Conservation (phyloP, 129 eudicot genomes). For the Deinandra increscens region DNA sequence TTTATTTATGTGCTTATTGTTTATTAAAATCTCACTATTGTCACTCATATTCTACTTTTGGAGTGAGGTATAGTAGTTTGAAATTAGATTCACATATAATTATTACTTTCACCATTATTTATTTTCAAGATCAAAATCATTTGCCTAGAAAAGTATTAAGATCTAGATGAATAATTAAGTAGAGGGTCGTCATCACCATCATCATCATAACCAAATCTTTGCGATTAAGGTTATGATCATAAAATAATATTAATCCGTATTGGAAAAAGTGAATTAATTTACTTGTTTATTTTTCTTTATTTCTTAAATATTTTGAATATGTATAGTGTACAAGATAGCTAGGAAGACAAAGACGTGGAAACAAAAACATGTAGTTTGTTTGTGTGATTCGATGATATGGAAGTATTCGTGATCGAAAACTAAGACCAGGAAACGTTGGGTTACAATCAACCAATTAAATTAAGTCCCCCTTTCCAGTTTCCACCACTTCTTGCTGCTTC, state of each 20-base stretch:
- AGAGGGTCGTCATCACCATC: slow-evolving; percentile 24
- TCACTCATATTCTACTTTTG: too few species aligned
- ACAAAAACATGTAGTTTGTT: slow-evolving; percentile 34
- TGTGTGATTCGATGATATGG: slow-evolving; percentile 54
- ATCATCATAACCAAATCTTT: slow-evolving; percentile 34
- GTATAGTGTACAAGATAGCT: slow-evolving; percentile 22
- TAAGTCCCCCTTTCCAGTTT: slow-evolving; percentile 29
- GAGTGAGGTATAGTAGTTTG: too few species aligned
- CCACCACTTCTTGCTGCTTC: slow-evolving; percentile 20
- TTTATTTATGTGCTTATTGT: background rate
- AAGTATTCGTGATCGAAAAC: slow-evolving; percentile 35
- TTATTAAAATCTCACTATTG: too few species aligned
- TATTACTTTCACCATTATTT: slow-evolving; percentile 23
- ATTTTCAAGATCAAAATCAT: slow-evolving; percentile 33
- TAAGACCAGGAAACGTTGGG: slow-evolving; percentile 30
- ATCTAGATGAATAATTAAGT: slow-evolving; percentile 20
- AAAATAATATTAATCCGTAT: slow-evolving; percentile 14
- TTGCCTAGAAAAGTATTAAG: slow-evolving; percentile 11
- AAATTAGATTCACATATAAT: slow-evolving; percentile 32
- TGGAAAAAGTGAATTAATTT: slow-evolving; percentile 6
- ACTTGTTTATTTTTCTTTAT: background rate
- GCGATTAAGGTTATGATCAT: slow-evolving; percentile 49
- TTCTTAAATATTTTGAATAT: slow-evolving; percentile 5
- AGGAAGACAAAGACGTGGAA: slow-evolving; percentile 43
- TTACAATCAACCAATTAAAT: slow-evolving; percentile 60